Conservation (phyloP, 164 flowering plant species). For the Vitis rupestris region DNA sequence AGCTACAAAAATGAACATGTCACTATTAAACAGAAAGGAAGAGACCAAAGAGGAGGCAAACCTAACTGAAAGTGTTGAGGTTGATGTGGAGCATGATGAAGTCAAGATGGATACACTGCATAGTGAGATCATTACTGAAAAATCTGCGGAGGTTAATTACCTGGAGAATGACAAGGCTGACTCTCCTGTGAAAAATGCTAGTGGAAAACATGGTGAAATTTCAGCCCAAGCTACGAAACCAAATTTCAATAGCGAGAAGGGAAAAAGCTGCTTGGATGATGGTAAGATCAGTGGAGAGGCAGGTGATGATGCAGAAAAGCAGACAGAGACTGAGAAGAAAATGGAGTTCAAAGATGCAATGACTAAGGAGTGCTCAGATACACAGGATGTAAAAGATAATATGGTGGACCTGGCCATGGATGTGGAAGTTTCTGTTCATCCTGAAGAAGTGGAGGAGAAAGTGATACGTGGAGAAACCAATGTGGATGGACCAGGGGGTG, state of each 20-base stretch:
- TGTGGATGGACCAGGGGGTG: not conserved
- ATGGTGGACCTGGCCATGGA: not conserved
- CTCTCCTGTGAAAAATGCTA: not conserved
- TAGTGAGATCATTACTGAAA: conserved; percentile 1
- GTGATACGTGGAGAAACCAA: not conserved
- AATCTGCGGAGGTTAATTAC: not conserved
- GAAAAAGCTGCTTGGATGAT: not conserved
- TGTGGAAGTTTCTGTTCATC: not conserved
- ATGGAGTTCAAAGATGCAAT: too few relatives aligned
- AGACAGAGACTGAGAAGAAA: too few relatives aligned
- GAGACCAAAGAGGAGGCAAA: not conserved
- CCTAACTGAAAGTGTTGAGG: not conserved
- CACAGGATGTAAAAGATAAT: not conserved
- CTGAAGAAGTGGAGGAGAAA: not conserved
- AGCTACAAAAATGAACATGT: not conserved
- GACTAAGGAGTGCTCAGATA: not conserved
- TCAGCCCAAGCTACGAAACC: not conserved
- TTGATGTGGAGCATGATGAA: not conserved
- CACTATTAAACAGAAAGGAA: not conserved
- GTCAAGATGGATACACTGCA: not conserved
- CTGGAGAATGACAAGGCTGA: not conserved
- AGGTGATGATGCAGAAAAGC: not conserved
- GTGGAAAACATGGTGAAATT: not conserved
- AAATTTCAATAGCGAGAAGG: not conserved
- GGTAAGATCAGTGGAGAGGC: not conserved